phyloP scores from a whole-genome alignment of 2,329 filamentous ascomycete genomes.

The Exophiala lecanii-corni region DNA sequence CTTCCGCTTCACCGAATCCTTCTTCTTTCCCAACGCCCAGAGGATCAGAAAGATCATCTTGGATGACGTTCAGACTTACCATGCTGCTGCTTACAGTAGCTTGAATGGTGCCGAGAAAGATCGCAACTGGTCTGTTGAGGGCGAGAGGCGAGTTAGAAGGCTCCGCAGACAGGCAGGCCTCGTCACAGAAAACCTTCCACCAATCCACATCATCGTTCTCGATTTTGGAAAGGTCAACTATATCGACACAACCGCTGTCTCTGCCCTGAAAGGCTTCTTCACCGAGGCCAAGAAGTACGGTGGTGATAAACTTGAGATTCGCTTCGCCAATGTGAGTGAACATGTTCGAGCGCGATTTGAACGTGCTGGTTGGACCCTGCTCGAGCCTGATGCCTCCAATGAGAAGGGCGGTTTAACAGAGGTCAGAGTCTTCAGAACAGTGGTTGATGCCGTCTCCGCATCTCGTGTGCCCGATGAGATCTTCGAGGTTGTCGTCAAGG shows the following conservation, averaged over 20 bases:
- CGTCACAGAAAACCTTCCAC: conserved; percentile 32
- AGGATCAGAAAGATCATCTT: conserved; percentile 47
- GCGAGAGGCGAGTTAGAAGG: conserved; percentile 43
- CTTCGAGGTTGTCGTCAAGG: conserved; percentile 20
- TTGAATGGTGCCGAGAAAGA: conserved; percentile 35
- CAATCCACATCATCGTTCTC: conserved; percentile 47
- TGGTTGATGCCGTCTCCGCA: conserved; percentile 17
- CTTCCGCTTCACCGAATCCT: conserved; percentile 53
- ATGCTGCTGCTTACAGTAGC: conserved; percentile 38
- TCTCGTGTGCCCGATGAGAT: conserved; percentile 13
- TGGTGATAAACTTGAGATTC: conserved; percentile 43
- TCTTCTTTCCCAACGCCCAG: conserved; percentile 61
- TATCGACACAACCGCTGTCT: conserved; percentile 51
- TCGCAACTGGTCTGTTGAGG: conserved; percentile 53
- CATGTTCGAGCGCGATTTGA: conserved; percentile 34
- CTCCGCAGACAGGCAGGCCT: conserved; percentile 42
- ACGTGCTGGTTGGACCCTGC: conserved; percentile 33
- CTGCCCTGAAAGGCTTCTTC: conserved; percentile 46
- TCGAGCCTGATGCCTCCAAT: conserved; percentile 12
- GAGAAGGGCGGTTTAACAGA: conserved; percentile 6
- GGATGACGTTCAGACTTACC: conserved; percentile 47
- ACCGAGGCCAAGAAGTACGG: conserved; percentile 48
- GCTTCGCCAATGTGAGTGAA: conserved; percentile 47
- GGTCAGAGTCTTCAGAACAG: conserved; percentile 17
- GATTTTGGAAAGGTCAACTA: conserved; percentile 51